Evolutionary conservation across 2,329 filamentous ascomycete genomes (phyloP).

Genomic region (Colletotrichum destructivum): DNA sequence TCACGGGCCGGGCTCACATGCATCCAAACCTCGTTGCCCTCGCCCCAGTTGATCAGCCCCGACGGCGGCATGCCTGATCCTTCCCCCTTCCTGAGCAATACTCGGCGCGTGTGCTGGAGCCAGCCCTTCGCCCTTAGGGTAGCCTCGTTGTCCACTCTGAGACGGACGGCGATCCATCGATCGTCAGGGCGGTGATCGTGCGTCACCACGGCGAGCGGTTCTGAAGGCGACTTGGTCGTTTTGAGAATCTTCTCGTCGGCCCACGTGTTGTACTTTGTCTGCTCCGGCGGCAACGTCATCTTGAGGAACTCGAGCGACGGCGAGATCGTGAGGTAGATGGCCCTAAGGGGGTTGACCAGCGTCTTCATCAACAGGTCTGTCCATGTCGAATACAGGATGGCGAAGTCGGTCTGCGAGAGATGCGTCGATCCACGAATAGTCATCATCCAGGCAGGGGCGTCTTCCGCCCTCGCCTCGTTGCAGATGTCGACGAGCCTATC

Average conservation of each 20-base stretch:
- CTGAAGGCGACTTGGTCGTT: constrained; percentile 48
- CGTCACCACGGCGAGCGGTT: constrained; percentile 60
- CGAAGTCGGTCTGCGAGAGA: constrained; percentile 77
- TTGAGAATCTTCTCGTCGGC: constrained; percentile 67
- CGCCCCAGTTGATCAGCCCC: constrained; percentile 51
- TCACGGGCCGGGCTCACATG: constrained; percentile 49
- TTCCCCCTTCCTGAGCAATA: constrained; percentile 46
- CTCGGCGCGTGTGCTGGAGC: constrained; percentile 54
- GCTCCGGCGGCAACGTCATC: constrained; percentile 63
- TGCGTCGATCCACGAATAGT: constrained; percentile 74
- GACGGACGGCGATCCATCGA: constrained; percentile 70
- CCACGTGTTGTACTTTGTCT: constrained; percentile 66
- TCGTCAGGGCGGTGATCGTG: constrained; percentile 68
- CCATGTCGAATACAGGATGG: constrained; percentile 73
- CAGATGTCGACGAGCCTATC: constrained; percentile 70
- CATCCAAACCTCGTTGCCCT: constrained; percentile 51
- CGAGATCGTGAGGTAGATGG: constrained; percentile 75
- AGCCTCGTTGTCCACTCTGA: constrained; percentile 73
- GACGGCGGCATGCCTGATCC: constrained; percentile 48
- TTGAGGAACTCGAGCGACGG: constrained; percentile 75
- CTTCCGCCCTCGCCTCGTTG: constrained; percentile 66
- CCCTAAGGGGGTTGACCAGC: constrained; percentile 73
- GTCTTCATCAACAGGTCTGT: constrained; percentile 73
- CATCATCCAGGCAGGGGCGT: constrained; percentile 64
- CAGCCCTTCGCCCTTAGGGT: constrained; percentile 62